Evolutionary conservation across 225 moss, liverwort and hornwort genomes (phyloP).

Genomic region (Climacium dendroides): DNA sequence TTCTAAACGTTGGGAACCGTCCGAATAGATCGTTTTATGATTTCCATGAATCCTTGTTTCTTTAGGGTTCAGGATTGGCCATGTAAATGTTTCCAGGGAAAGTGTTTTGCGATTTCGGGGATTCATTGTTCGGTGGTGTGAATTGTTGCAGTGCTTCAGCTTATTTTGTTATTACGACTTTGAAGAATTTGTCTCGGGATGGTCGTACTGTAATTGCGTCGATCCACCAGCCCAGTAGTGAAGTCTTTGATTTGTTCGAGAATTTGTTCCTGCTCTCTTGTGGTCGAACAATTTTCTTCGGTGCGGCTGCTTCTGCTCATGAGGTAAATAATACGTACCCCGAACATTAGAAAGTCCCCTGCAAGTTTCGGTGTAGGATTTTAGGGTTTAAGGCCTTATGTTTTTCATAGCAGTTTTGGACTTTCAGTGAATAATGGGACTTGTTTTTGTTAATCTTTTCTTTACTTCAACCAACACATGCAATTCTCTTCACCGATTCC

Average conservation of each 20-base stretch:
- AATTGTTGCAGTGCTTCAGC: constrained; percentile 60
- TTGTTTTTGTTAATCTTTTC: neutral
- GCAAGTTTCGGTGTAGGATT: neutral
- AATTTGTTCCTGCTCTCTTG: constrained; percentile 68
- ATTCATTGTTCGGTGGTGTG: neutral
- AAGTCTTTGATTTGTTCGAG: constrained; percentile 86
- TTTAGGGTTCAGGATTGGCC: neutral
- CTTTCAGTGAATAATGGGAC: neutral
- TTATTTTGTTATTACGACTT: constrained; percentile 68
- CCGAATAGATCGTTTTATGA: neutral
- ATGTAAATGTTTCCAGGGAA: neutral
- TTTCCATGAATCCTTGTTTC: neutral
- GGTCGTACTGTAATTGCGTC: constrained; percentile 90
- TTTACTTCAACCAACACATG: neutral
- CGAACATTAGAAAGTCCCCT: neutral
- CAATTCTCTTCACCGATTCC: neutral
- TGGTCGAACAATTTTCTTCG: constrained; percentile 76
- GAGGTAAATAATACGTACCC: constrained; percentile 18
- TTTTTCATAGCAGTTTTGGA: neutral
- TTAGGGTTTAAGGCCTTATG: neutral
- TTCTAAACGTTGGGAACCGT: neutral
- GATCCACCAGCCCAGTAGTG: constrained; percentile 92
- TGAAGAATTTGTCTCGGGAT: constrained; percentile 69
- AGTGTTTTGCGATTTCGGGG: no score
- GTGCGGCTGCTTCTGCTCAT: constrained; percentile 48